Evolutionary conservation across 441 rosid species (phyloP), one percentile per base, ranked within the genome.

Genomic region (Mallotus japonicus): DNA sequence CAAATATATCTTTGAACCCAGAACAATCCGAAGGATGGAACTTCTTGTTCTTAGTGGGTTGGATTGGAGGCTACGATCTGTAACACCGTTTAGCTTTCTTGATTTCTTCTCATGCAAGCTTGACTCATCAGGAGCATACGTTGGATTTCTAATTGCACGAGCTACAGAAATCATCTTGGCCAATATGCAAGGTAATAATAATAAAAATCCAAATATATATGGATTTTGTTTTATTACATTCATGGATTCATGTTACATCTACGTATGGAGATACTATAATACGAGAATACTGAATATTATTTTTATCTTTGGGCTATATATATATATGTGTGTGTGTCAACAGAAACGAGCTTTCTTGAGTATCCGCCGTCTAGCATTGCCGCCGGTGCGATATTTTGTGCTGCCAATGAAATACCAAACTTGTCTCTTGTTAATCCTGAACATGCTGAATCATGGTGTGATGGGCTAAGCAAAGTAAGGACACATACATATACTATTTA

Each of bases 51-150:
- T 95, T 4, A 76, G 70, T 65, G 94, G 87, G 42, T 72, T 95
- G 72, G 96, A 95, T 67, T 95, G 99, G 99, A 89, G 99, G 79
- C 89, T 95, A 60, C 79, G 99, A 76, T 95, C 99, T 1, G 84
- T 95, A 42, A 95, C 99, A 8, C 99, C 99, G 0, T 88, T 95
- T 76, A 82, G 87, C 62, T 95, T 91, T 81, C 82, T 91, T 57
- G 83, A 73, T 73, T 95, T 90, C 90, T 95, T 95, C 12, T 96
- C 97, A 15, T 87, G 90, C 83, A 95, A 92, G 88, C 82, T 95
- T 68, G 92, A 92, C 78, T 78, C 97, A 58, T 59, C 87, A 0
- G 96, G 89, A 74, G 80, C 87, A 13, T 83, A 82, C 57, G 77
- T 80, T 34, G 91, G 85, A 50, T 87, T 89, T 76, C 83, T 95